These are phyloP conservation scores for Xerocomellus dryophilus DNA, from an alignment of 768 basidiomycete species.

Conservation along the genomic window DNA sequence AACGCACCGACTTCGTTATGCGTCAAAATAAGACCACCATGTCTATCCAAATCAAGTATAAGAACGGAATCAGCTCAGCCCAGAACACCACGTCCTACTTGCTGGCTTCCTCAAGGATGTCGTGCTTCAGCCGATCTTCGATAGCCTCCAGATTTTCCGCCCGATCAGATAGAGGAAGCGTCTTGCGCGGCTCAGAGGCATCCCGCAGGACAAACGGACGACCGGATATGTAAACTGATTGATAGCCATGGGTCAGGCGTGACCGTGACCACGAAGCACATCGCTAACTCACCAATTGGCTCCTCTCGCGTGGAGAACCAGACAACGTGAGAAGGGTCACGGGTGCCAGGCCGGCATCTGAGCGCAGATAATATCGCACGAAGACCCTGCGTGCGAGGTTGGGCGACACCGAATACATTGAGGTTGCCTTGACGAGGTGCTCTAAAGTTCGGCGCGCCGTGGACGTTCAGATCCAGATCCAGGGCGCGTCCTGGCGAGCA, in stretches of 20 bases:
- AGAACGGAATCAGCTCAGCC: not conserved
- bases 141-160: slow-evolving; percentile 94
- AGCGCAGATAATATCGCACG: slow-evolving; percentile 86
- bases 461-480: slow-evolving; percentile 86
- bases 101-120: slow-evolving; percentile 82
- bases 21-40: slow-evolving; percentile 86
- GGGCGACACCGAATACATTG: slow-evolving; percentile 94
- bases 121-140: slow-evolving; percentile 82
- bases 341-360: slow-evolving; percentile 62
- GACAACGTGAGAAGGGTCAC: slow-evolving; percentile 70
- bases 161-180: slow-evolving; percentile 82
- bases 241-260: slow-evolving; percentile 9
- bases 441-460: slow-evolving; percentile 95
- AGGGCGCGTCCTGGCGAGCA: slow-evolving; percentile 67
- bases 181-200: slow-evolving; percentile 75
- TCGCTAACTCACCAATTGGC: slow-evolving; percentile 66
- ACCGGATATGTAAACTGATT: slow-evolving; percentile 75
- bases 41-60: slow-evolving; percentile 43
- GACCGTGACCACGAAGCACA: not conserved
- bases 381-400: slow-evolving; percentile 89
- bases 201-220: slow-evolving; percentile 92
- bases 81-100: slow-evolving; percentile 40
- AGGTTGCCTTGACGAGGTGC: slow-evolving; percentile 73
- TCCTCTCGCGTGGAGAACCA: slow-evolving; percentile 99
- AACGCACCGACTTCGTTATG: slow-evolving; percentile 85